phyloP scores from a whole-genome alignment of 148 eudicot genomes.

The Vaccinium macrocarpon region DNA sequence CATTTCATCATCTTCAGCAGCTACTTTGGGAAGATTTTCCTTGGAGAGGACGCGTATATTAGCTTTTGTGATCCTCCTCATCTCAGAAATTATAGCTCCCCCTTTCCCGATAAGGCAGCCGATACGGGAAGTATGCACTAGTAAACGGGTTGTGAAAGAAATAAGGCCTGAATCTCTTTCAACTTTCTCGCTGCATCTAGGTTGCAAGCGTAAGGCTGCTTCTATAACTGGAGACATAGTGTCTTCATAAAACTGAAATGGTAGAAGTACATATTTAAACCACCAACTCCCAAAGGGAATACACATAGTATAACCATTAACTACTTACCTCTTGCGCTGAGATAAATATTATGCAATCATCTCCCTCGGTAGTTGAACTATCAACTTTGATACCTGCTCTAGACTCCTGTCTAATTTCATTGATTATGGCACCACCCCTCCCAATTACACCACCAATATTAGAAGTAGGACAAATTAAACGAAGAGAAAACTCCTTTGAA shows the following conservation, averaged over 20 bases:
- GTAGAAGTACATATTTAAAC: slow-evolving; percentile 9
- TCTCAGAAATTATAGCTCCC: slow-evolving; percentile 84
- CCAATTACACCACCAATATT: slow-evolving; percentile 98
- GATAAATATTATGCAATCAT: slow-evolving; percentile 74
- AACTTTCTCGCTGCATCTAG: slow-evolving; percentile 91
- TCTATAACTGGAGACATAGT: slow-evolving; percentile 80
- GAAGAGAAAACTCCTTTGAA: slow-evolving; percentile 74
- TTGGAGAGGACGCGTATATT: slow-evolving; percentile 88
- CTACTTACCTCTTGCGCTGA: slow-evolving; percentile 74
- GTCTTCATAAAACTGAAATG: slow-evolving; percentile 73
- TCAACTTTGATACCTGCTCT: slow-evolving; percentile 88
- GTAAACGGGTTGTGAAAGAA: slow-evolving; percentile 71
- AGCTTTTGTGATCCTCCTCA: slow-evolving; percentile 87
- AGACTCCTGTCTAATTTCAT: slow-evolving; percentile 93
- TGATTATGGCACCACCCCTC: slow-evolving; percentile 85
- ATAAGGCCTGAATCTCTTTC: slow-evolving; percentile 95
- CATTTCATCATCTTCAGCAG: slow-evolving; percentile 88
- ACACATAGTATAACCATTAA: background rate
- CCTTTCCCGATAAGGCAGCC: slow-evolving; percentile 98
- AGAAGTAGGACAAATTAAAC: slow-evolving; percentile 77
- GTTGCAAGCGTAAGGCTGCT: slow-evolving; percentile 95
- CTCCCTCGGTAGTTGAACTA: slow-evolving; percentile 77
- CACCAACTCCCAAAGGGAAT: background rate
- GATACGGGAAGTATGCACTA: slow-evolving; percentile 77
- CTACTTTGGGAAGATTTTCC: slow-evolving; percentile 88